Conservation (phyloP, 1,139 yeast genomes). For the Yamadazyma diospyri region DNA sequence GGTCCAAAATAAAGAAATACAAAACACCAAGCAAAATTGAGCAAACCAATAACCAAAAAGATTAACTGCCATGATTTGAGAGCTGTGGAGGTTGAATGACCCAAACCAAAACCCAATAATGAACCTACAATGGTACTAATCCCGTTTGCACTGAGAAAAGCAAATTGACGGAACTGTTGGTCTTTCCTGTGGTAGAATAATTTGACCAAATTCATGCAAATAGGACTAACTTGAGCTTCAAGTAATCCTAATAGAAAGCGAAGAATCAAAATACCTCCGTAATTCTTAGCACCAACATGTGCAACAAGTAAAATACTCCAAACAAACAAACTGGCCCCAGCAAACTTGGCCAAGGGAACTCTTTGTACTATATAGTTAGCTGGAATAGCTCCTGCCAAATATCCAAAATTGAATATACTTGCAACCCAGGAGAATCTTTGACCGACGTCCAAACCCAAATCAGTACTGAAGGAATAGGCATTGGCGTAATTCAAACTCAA, state of each 20-base stretch:
- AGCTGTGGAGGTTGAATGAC: constrained; percentile 23
- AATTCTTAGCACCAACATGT: constrained; percentile 42
- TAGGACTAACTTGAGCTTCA: constrained; percentile 36
- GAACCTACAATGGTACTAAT: constrained; percentile 32
- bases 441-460: constrained; percentile 19
- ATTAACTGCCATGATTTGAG: constrained; percentile 26
- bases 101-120: constrained; percentile 30
- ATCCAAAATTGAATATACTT: constrained; percentile 58
- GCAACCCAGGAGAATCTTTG: constrained; percentile 45
- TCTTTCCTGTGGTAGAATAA: constrained; percentile 23
- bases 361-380: constrained; percentile 50
- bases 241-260: constrained; percentile 41
- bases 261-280: constrained; percentile 48
- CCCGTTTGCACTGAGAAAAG: constrained; percentile 28
- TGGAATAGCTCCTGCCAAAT: constrained; percentile 50
- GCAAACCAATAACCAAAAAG: constrained; percentile 46
- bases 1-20: constrained; percentile 29
- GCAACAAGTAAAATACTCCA: constrained; percentile 54
- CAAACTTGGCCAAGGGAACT: constrained; percentile 51
- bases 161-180: constrained; percentile 33
- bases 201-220: constrained; percentile 24
- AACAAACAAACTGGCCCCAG: constrained; percentile 38
- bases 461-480: constrained; percentile 22
- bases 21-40: constrained; percentile 24
- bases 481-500: constrained; percentile 39